A percentile compares a stretch with the other conserved stretches of the same genome.
Evolutionary conservation across 805 yeast species (phyloP).

Genomic region (Dipodascus geniculatus): DNA sequence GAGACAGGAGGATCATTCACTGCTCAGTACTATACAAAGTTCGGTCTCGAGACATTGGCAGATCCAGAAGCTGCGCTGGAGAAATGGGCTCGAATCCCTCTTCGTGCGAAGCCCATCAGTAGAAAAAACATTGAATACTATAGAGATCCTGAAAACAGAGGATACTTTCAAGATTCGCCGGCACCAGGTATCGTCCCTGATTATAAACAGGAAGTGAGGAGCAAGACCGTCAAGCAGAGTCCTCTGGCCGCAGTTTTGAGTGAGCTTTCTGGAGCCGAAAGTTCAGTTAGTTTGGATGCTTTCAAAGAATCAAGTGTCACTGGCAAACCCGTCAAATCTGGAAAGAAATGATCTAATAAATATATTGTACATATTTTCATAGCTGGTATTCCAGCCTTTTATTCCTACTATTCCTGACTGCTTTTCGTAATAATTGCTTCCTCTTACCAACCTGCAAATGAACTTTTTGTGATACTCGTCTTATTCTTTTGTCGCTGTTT

Average conservation of each 20-base stretch:
- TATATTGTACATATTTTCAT: neutral
- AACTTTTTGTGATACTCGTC: slow-evolving; percentile 13
- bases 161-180: slow-evolving; percentile 69
- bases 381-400: neutral
- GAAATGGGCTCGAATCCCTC: slow-evolving; percentile 69
- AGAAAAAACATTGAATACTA: slow-evolving; percentile 74
- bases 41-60: slow-evolving; percentile 65
- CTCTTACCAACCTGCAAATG: slow-evolving; percentile 16
- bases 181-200: slow-evolving; percentile 17
- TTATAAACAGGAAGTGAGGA: slow-evolving; percentile 8
- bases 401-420: too few species aligned
- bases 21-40: slow-evolving; percentile 54
- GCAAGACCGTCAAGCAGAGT: slow-evolving; percentile 7
- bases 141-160: slow-evolving; percentile 58
- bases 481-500: slow-evolving; percentile 7
- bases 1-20: slow-evolving; percentile 60
- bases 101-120: slow-evolving; percentile 75
- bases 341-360: slow-evolving; percentile 5
- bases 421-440: too few species aligned
- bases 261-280: slow-evolving; percentile 2
- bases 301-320: slow-evolving; percentile 2
- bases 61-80: slow-evolving; percentile 58
- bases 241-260: slow-evolving; percentile 9
- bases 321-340: slow-evolving; percentile 4
- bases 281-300: slow-evolving; percentile 1